Conservation (phyloP, 768 basidiomycete genomes). For the Boletus huronensis region DNA sequence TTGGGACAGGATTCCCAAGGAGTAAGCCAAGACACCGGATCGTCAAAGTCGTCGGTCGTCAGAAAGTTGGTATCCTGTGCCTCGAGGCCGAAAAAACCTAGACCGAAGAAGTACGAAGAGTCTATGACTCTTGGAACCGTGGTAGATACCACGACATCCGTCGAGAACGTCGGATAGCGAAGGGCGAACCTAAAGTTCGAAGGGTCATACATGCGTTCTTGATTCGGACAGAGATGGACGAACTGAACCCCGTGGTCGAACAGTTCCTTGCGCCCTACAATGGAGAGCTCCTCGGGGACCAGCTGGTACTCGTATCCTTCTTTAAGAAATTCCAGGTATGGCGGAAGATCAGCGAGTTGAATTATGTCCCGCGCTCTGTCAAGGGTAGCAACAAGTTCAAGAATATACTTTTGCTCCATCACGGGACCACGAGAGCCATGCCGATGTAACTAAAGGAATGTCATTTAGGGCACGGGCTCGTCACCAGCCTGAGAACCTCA, state of each 20-base stretch:
- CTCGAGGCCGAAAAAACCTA: slow-evolving; percentile 37
- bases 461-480: not conserved
- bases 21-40: slow-evolving; percentile 38
- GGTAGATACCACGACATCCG: slow-evolving; percentile 14
- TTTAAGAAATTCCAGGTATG: slow-evolving; percentile 35
- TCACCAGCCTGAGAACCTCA: slow-evolving; percentile 12
- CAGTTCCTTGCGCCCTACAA: slow-evolving; percentile 35
- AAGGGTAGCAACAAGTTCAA: slow-evolving; percentile 32
- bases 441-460: slow-evolving; percentile 34
- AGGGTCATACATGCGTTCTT: not conserved
- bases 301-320: slow-evolving; percentile 34
- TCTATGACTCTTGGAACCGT: slow-evolving; percentile 32
- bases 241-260: slow-evolving; percentile 41
- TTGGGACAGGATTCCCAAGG: slow-evolving; percentile 36
- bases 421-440: slow-evolving; percentile 41
- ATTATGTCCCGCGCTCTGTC: slow-evolving; percentile 21
- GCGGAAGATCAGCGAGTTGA: slow-evolving; percentile 30
- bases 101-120: slow-evolving; percentile 39
- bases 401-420: slow-evolving; percentile 27
- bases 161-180: slow-evolving; percentile 19
- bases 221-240: slow-evolving; percentile 1
- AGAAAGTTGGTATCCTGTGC: slow-evolving; percentile 24
- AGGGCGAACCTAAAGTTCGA: slow-evolving; percentile 15
- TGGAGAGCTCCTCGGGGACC: slow-evolving; percentile 35
- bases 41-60: slow-evolving; percentile 32